phyloP scores from a whole-genome alignment of 164 flowering plant genomes.

The Dillenia turbinata region DNA sequence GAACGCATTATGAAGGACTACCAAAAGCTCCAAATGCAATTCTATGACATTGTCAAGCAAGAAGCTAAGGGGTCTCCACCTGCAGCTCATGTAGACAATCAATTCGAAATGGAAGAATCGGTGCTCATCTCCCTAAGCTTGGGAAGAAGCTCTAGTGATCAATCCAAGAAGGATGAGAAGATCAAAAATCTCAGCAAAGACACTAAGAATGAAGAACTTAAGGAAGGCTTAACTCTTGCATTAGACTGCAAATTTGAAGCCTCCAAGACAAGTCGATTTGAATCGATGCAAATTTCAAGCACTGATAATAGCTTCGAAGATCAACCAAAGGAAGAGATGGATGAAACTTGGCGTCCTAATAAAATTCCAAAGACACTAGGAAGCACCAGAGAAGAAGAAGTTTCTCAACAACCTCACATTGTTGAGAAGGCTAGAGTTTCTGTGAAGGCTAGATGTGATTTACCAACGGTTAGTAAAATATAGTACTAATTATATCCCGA shows the following conservation, averaged over 20 bases:
- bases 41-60: slow-evolving; percentile 26
- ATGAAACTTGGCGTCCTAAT: slow-evolving; percentile 28
- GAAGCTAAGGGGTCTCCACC: slow-evolving; percentile 8
- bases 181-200: slow-evolving; percentile 1
- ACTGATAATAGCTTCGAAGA: slow-evolving; percentile 26
- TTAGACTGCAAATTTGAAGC: slow-evolving; percentile 30
- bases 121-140: slow-evolving; percentile 51
- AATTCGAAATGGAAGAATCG: slow-evolving; percentile 11
- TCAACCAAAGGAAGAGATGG: slow-evolving; percentile 23
- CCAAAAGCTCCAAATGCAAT: slow-evolving; percentile 38
- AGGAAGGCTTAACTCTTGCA: slow-evolving; percentile 32
- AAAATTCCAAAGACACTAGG: slow-evolving; percentile 25
- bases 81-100: slow-evolving; percentile 1
- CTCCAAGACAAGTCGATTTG: slow-evolving; percentile 11
- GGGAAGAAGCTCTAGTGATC: slow-evolving; percentile 23
- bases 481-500: no score
- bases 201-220: slow-evolving; percentile 4
- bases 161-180: slow-evolving; percentile 17
- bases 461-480: slow-evolving; percentile 50
- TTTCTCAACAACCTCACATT: slow-evolving; percentile 28
- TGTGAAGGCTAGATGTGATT: slow-evolving; percentile 62
- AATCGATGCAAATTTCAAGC: slow-evolving; percentile 16
- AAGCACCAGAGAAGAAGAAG: slow-evolving; percentile 32
- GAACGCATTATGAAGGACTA: slow-evolving; percentile 41
- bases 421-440: slow-evolving; percentile 64